Base-by-base conservation (phyloP, 2,329 filamentous ascomycete species). In the Lachnellula occidentalis region DNA sequence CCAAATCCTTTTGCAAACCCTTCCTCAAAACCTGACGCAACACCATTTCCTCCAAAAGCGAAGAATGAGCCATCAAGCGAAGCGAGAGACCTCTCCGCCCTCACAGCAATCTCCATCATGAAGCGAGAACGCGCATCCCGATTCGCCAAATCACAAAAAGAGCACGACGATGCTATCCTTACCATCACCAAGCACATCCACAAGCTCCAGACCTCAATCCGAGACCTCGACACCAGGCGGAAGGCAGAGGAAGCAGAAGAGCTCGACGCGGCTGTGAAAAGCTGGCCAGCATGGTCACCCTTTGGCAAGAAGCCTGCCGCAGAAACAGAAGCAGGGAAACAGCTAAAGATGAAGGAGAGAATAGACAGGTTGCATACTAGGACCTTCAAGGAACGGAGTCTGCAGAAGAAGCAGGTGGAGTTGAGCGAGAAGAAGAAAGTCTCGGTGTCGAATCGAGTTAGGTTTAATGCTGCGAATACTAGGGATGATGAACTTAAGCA, bases 251-350 rank as follows among this genome's bases (percentile, higher is more conserved):
- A 57, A 2, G 65, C 62, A 15, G 58, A 55, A 50, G 67, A 68
- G 36, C n/a, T 39, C 15, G 15, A 39, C 2, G 36, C 12, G 15
- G 15, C n/a, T 37, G 67, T 66, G 57, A 43, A 51, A 70, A 69
- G 65, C 57, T 72, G 66, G 69, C 49, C 34, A 45, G 55, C 56
- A 52, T 67, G 66, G 69, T 70, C 66, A 27, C 59, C 62, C 22
- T 50, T 71, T 46, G 65, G 60, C 53, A 69, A 66, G 50, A 62
- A 59, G 54, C 22, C 27, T 42, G 1, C 1, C 34, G 59, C 61
- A 48, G 65, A 69, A 2, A 69, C 12, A 1, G 68, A 71, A n/a
- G 66, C 70, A 17, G 65, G 68, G 45, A 72, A 68, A 51, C 64
- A 51, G 54, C 58, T 50, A 3, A 71, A 71, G 52, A 67, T 67